These are phyloP conservation scores for Rehmannia glutinosa DNA, from an alignment of 257 asterid genomes.

Conservation along the genomic window DNA sequence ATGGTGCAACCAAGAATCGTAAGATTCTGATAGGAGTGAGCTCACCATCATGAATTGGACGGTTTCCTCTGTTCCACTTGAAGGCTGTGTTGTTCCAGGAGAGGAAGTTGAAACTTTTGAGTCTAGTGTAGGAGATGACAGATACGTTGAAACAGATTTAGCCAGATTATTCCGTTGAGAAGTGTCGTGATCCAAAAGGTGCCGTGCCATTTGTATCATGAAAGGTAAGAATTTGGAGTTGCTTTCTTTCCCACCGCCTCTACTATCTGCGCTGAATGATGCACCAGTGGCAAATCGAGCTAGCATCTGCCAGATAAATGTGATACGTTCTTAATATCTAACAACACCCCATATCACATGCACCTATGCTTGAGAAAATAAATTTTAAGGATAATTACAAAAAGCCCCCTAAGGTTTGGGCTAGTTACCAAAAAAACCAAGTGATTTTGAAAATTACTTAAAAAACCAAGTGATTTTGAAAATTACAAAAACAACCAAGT, in stretches of 20 bases:
- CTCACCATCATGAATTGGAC: constrained; percentile 98
- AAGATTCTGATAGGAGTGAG: constrained; percentile 87
- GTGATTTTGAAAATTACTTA: too few relatives aligned
- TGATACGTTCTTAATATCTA: not conserved
- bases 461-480: too few relatives aligned
- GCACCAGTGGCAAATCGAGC: constrained; percentile 99
- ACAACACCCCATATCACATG: too few relatives aligned
- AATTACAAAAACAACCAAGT: too few relatives aligned
- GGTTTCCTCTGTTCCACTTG: constrained; percentile 84
- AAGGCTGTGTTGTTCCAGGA: constrained; percentile 48
- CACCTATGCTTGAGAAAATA: too few relatives aligned
- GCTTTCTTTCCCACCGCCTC: constrained; percentile 99
- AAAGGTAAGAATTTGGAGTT: constrained; percentile 78
- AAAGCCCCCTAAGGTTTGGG: too few relatives aligned
- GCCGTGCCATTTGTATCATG: constrained; percentile 96
- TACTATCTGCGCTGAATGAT: constrained; percentile 70
- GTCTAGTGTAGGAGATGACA: constrained; percentile 58
- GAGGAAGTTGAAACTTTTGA: constrained; percentile 44
- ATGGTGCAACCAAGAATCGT: constrained; percentile 89
- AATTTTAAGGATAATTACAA: too few relatives aligned
- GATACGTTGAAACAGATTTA: constrained; percentile 61
- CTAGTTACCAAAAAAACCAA: too few relatives aligned
- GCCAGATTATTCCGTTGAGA: constrained; percentile 68
- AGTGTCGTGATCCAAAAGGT: constrained; percentile 76
- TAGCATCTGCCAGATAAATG: constrained; percentile 65